phyloP scores from a whole-genome alignment of 2,329 filamentous ascomycete genomes.

The Apiospora arundinis region DNA sequence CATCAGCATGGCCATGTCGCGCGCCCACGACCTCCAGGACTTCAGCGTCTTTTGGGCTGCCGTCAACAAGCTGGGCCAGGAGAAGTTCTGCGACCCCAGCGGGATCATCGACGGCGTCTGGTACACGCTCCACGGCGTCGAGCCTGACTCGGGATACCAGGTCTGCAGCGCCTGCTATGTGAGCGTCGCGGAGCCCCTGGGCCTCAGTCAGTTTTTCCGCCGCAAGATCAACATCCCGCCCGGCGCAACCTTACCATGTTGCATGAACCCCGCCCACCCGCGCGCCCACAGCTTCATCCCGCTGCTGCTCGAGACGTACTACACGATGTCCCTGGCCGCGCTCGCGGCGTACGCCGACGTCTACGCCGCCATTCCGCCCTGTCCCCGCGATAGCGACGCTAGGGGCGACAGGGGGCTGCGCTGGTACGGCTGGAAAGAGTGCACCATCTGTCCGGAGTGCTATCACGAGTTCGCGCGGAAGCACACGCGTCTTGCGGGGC shows the following conservation, averaged over 20 bases:
- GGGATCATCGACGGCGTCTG: conserved; percentile 41
- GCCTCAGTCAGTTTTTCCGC: conserved; percentile 39
- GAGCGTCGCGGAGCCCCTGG: conserved; percentile 40
- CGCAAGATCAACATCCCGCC: conserved; percentile 30
- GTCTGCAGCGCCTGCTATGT: conserved; percentile 46
- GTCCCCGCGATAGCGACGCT: conserved; percentile 33
- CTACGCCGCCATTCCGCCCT: conserved; percentile 40
- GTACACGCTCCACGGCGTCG: conserved; percentile 40
- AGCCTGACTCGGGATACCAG: conserved; percentile 40
- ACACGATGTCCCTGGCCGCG: conserved; percentile 33
- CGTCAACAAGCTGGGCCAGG: conserved; percentile 33
- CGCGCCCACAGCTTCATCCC: conserved; percentile 34
- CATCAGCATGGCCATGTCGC: conserved; percentile 38
- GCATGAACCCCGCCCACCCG: conserved; percentile 41
- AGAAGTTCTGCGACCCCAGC: conserved; percentile 38
- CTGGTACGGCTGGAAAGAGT: conserved; percentile 47
- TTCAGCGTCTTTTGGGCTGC: conserved; percentile 43
- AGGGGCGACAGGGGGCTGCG: conserved; percentile 26
- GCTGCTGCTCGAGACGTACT: conserved; percentile 37
- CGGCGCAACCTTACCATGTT: conserved; percentile 37
- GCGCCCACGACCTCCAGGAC: conserved; percentile 39
- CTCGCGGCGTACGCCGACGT: conserved; percentile 38
- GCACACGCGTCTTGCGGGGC: conserved; percentile 35
- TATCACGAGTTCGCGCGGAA: conserved; percentile 41
- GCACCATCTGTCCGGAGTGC: conserved; percentile 45